phyloP scores from a whole-genome alignment of 2,329 filamentous ascomycete species.

The Colletotrichum tabaci region DNA sequence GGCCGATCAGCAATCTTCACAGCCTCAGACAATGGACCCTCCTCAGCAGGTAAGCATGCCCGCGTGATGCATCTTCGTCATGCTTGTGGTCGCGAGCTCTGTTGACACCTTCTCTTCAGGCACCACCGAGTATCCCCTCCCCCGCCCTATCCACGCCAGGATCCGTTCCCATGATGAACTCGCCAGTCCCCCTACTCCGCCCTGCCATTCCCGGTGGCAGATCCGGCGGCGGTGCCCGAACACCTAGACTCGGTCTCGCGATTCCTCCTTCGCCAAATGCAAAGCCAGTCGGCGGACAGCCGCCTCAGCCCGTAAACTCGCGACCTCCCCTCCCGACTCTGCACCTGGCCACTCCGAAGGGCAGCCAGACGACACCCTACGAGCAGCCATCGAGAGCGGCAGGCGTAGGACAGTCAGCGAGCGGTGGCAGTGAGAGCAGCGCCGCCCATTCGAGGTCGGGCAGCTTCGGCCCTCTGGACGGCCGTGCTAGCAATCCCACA shows the following conservation, averaged over 20 bases:
- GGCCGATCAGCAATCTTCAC: conserved; percentile 39
- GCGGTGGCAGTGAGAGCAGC: conserved; percentile 85
- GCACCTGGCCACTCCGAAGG: conserved; percentile 90
- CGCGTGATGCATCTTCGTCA: not conserved
- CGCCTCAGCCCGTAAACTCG: conserved; percentile 55
- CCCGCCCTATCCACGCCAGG: conserved; percentile 52
- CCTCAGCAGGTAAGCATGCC: conserved; percentile 40
- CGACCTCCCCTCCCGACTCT: conserved; percentile 83
- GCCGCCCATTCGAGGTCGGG: conserved; percentile 85
- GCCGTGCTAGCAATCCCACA: conserved; percentile 83
- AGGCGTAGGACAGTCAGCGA: conserved; percentile 75
- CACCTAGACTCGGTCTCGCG: conserved; percentile 87
- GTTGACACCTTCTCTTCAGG: conserved; percentile 18
- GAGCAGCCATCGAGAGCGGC: conserved; percentile 70
- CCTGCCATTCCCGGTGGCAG: conserved; percentile 83
- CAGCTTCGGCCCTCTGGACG: conserved; percentile 85
- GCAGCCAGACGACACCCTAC: conserved; percentile 80
- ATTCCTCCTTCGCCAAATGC: conserved; percentile 90
- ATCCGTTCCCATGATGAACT: conserved; percentile 74
- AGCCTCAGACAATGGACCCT: conserved; percentile 40
- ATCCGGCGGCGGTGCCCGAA: conserved; percentile 72
- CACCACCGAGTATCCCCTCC: conserved; percentile 37
- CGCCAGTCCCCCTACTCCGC: conserved; percentile 84
- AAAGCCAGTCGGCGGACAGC: conserved; percentile 77
- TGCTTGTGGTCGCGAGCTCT: not conserved